A percentile compares a stretch with the other conserved stretches of the same genome.
These are phyloP conservation scores for Cryptosporidium canis DNA, from an alignment of 169 alveolate species.

Conservation along the genomic window DNA sequence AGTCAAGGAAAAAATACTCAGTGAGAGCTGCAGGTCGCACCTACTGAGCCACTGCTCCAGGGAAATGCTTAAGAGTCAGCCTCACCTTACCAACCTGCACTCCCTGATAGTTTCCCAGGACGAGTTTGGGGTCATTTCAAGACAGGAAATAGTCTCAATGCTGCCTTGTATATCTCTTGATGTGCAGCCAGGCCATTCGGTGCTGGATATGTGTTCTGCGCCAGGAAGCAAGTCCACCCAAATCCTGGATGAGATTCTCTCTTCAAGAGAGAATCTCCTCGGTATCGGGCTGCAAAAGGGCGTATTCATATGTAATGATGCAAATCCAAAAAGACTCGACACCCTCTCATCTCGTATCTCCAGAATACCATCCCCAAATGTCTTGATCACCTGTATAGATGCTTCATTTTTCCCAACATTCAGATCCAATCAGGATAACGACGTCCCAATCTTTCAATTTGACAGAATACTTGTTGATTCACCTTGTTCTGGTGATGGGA, in stretches of 20 bases:
- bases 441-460: slow-evolving; percentile 77
- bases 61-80: slow-evolving; percentile 75
- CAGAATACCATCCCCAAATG: slow-evolving; percentile 40
- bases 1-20: neutral
- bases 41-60: neutral
- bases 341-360: slow-evolving; percentile 19
- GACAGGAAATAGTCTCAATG: slow-evolving; percentile 97
- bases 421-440: slow-evolving; percentile 74
- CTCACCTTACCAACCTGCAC: slow-evolving; percentile 74
- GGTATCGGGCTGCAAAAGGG: slow-evolving; percentile 18
- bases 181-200: slow-evolving; percentile 86
- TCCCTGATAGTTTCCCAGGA: slow-evolving; percentile 82
- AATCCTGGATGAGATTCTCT: slow-evolving; percentile 76
- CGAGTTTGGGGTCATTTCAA: slow-evolving; percentile 92
- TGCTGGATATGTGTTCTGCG: slow-evolving; percentile 97
- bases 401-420: slow-evolving; percentile 73
- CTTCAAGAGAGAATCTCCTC: slow-evolving; percentile 45
- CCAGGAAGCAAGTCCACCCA: slow-evolving; percentile 92
- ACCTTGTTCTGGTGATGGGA: slow-evolving; percentile 98
- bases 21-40: neutral
- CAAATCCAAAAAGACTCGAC: slow-evolving; percentile 33
- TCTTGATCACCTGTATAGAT: slow-evolving; percentile 37
- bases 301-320: slow-evolving; percentile 77
- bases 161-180: slow-evolving; percentile 93
- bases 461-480: slow-evolving; percentile 94